Base-by-base conservation (phyloP, 2,329 filamentous ascomycete species). In the Fusarium udum region DNA sequence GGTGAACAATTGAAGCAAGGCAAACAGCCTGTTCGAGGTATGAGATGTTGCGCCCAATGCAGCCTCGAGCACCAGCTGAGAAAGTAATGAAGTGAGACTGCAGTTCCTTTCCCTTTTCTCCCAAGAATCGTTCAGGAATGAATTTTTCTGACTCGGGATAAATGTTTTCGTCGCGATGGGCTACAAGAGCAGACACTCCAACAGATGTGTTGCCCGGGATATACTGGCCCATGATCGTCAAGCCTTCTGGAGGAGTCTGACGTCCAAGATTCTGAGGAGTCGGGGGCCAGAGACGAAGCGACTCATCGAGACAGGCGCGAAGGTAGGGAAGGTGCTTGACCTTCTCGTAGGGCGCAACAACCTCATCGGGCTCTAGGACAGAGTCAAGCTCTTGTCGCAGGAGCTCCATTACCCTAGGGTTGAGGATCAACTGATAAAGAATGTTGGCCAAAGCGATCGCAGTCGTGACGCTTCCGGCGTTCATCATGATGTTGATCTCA, bases 401-500 rank as follows among this genome's bases (percentile, higher is more conserved):
- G 34, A 80, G 82, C 1, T 60, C 67, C 22, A 85, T 73, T 20
- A 73, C 74, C 4, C 73, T 51, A 1, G 87, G 85, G 72, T 87
- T 79, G 53, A 84, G 83, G 46, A 89, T 83, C 55, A 89, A 82
- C 66, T 86, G 83, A 74, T 85, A 87, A 77, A 89, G 82, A 58
- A 85, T 85, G 69, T 89, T 88, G 22, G 83, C 82, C 67, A 90
- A 83, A 12, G 87, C 82, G 79, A 81, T 82, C 28, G 79, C 79
- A 3, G 87, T 88, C 0, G 87, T 89, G 42, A 84, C 85, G 31
- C 81, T 84, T n/a, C 87, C 87, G 3, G 87, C 87, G 71, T 82
- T 84, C 75, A 84, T 85, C 83, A 89, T 89, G 78, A 85, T 87
- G 64, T 79, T 83, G 49, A 88, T 81, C 75, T 91, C 88, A 9